Evolutionary conservation across 805 yeast genomes (phyloP), one percentile per base, ranked within the genome.

Genomic region (Hanseniaspora nectarophila): DNA sequence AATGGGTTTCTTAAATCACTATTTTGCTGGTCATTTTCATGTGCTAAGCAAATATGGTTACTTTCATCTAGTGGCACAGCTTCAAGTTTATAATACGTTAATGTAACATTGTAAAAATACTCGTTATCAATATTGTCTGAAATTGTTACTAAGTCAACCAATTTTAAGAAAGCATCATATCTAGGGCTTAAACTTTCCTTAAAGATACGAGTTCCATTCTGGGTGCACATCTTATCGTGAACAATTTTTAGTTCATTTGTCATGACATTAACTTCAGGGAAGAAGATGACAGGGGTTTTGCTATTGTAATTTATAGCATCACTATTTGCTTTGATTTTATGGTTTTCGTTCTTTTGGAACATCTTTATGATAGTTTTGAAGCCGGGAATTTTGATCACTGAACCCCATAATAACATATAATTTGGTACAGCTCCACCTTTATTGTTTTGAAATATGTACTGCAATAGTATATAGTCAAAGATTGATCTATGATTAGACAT

Each of bases 181-280:
- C 97, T 70, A 2, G 97, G 97, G 59, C 88, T 88, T 26, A 89
- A 66, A 6, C 85, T 66, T 56, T 84, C 72, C 10, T 74, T 64
- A 18, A 83, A 71, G 15, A 63, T 66, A 0, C 90, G 85, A n/a
- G 83, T 68, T 52, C 73, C 82, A 59, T 73, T 78, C 53, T 73
- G 72, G 38, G 73, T 74, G 44, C 81, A 72, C 55, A 79, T 71
- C 29, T 73, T 70, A 37, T 72, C 69, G 55, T 87, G 94, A 48
- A 59, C 63, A 56, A 43, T 69, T 38, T 57, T 62, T 43, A 72
- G 71, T 34, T 73, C 73, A 10, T 73, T 69, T 0, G 80, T 75
- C 63, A 77, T 75, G 7, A 83, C 76, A 59, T 83, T 84, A 4
- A 85, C 95, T 64, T 89, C 97, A 0, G 97, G 97, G 57, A 88